These are phyloP conservation scores for Cercospora beticola DNA, from an alignment of 2,329 filamentous ascomycete species.

Conservation along the genomic window DNA sequence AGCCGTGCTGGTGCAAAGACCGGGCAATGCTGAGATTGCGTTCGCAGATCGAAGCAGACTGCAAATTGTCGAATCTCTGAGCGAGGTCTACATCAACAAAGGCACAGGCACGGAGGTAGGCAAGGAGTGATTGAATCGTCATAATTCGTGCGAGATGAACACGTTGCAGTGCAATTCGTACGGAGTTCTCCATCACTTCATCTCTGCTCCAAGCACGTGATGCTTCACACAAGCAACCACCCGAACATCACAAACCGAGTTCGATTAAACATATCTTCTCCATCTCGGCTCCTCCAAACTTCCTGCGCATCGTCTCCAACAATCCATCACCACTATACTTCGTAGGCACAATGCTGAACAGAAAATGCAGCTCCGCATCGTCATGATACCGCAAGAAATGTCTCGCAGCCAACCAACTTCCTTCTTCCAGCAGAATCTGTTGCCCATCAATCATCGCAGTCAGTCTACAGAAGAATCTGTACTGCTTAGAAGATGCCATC, in stretches of 20 bases:
- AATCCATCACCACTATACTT: neutral
- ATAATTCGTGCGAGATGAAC: neutral
- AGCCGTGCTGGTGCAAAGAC: conserved; percentile 53
- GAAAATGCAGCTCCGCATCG: conserved; percentile 7
- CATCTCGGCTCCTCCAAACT: neutral
- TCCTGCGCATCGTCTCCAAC: neutral
- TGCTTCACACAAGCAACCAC: neutral
- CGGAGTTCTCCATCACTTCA: neutral
- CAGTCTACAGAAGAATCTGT: conserved; percentile 15
- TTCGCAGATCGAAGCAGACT: conserved; percentile 45
- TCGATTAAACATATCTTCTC: neutral
- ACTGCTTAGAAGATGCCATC: neutral
- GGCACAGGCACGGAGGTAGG: conserved; percentile 10
- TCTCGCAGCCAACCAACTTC: conserved; percentile 20
- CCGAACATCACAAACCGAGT: neutral
- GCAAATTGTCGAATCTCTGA: conserved; percentile 29
- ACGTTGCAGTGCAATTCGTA: neutral
- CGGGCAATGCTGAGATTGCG: conserved; percentile 67
- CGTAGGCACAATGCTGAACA: conserved; percentile 15
- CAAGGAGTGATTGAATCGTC: neutral
- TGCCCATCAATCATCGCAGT: neutral
- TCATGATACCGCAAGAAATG: conserved; percentile 13
- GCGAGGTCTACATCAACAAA: conserved; percentile 25
- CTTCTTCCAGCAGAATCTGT: conserved; percentile 17
- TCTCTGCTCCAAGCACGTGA: neutral